Percentiles rank a stretch among this genome's conserved stretches.
phyloP scores from a whole-genome alignment of 768 basidiomycete genomes.

The Mycena crocata region DNA sequence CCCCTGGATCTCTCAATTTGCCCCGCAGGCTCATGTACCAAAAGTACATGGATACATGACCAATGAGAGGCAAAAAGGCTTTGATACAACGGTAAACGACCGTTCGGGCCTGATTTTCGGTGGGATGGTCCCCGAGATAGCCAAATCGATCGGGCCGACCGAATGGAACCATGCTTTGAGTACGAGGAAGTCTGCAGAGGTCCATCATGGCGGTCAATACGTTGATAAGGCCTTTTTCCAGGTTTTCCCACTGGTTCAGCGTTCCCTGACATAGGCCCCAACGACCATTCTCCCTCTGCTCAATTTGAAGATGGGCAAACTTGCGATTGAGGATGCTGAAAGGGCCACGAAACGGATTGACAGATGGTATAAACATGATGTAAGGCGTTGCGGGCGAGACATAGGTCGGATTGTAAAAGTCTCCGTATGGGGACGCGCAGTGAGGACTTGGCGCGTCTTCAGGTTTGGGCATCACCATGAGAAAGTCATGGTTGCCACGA shows the following conservation, averaged over 20 bases:
- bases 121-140: background rate
- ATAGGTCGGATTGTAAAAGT: background rate
- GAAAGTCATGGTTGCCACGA: background rate
- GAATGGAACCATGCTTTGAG: background rate
- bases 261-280: background rate
- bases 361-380: background rate
- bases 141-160: background rate
- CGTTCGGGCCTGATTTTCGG: constrained; percentile 3
- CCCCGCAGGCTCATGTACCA: background rate
- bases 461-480: background rate
- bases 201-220: too few relatives aligned
- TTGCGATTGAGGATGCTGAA: background rate
- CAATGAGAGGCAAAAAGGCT: constrained; percentile 5
- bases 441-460: background rate
- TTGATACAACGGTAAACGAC: background rate
- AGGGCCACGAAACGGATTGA: background rate
- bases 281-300: too few relatives aligned
- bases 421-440: background rate
- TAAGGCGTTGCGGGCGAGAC: background rate
- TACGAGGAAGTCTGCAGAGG: too few relatives aligned
- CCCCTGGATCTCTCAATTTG: background rate
- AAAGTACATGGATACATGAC: background rate
- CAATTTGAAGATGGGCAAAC: background rate
- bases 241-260: too few relatives aligned
- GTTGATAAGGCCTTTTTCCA: too few relatives aligned